Evolutionary conservation across 2,329 filamentous ascomycete genomes (phyloP).

Genomic region (Neofusicoccum umdonicola): DNA sequence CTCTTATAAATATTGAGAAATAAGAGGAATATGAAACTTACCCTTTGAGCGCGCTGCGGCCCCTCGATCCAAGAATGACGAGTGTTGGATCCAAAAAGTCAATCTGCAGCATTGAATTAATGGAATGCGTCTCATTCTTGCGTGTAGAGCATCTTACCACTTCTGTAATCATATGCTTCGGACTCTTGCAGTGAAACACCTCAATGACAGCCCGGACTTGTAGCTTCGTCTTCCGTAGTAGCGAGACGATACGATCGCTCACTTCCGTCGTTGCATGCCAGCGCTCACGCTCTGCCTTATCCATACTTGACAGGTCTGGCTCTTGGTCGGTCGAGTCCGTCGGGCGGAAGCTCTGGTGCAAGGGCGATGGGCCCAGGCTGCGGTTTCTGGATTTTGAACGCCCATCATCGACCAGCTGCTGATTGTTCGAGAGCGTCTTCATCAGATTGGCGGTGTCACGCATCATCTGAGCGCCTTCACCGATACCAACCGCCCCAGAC

Average conservation of each 20-base stretch:
- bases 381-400: conserved; percentile 26
- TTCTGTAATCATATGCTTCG: conserved; percentile 92
- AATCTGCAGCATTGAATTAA: conserved; percentile 53
- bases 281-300: conserved; percentile 70
- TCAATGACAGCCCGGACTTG: conserved; percentile 94
- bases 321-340: conserved; percentile 23
- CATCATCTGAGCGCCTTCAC: conserved; percentile 72
- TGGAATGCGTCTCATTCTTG: neutral
- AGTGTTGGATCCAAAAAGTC: conserved; percentile 88
- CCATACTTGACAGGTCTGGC: conserved; percentile 41
- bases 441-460: conserved; percentile 73
- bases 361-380: conserved; percentile 30
- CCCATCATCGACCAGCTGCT: conserved; percentile 26
- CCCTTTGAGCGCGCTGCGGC: conserved; percentile 90
- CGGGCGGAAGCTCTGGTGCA: conserved; percentile 34
- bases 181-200: conserved; percentile 97
- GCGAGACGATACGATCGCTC: conserved; percentile 76
- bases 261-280: conserved; percentile 79
- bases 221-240: conserved; percentile 85
- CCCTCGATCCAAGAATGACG: conserved; percentile 88
- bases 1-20: too few relatives aligned
- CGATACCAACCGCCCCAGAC: conserved; percentile 55
- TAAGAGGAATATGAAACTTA: conserved; percentile 44
- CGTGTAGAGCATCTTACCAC: conserved; percentile 54
- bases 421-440: conserved; percentile 56